Evolutionary conservation across 163 green algal genomes (phyloP), one percentile per base, ranked within the genome.

Genomic region (Smithsoniella earleae): DNA sequence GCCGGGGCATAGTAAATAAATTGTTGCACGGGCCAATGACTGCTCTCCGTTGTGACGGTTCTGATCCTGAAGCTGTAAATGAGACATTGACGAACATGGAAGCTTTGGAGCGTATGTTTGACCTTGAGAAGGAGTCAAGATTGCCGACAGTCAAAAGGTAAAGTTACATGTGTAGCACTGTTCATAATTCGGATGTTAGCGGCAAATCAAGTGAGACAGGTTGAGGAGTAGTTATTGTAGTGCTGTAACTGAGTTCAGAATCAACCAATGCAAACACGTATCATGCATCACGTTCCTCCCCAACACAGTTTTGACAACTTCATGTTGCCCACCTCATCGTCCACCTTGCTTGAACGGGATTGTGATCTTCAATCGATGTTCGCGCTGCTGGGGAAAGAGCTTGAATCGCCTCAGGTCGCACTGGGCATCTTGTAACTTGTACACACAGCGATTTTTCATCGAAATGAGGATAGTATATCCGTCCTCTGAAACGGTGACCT

Each of bases 1-100:
- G 77, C 77, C 87, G 90, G 66, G 87, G 87, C 54, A 98, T 99
- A 74, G 86, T 98, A 8, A 99, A 99, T 89, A 99, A 99, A 87
- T 85, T 99, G 75, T 84, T 98, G 79, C 95, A 99, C 82, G 94
- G 94, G 13, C 95, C 94, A 43, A 98, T 98, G 94, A 92, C 88
- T 16, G 89, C 91, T 36, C 86, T 99, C 65, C 85, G 95, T 43
- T 92, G 85, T 74, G 89, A 94, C 73, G 85, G 82, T 49, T 87
- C 83, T 2, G 86, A 94, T 75, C 81, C 83, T 8, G 80, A 86
- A 8, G 89, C 89, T 0, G 90, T 98, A 0, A 81, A 73, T 4
- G 82, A 96, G 85, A 98, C 91, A 3, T 79, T 98, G 10, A 87
- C 89, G 8, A 98, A 98, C 86, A 98, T 99, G 92, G 85, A 96